Evolutionary conservation across 2,329 filamentous ascomycete species (phyloP).

Genomic region (Elsinoe ampelina): DNA sequence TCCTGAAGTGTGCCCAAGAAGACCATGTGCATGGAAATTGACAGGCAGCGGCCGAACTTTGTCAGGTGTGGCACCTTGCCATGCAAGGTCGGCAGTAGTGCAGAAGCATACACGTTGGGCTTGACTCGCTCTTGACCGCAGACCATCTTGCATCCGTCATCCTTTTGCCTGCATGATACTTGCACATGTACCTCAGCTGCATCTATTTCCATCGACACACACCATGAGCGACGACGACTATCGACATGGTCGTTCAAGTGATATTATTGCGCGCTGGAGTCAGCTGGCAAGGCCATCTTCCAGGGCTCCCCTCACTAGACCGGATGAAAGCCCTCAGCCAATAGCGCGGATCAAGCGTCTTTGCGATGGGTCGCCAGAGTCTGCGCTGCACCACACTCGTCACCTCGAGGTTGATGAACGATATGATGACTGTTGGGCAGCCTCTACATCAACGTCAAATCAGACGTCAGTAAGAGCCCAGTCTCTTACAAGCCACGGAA

Average conservation of each 20-base stretch:
- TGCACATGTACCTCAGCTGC: background rate
- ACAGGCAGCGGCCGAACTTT: background rate
- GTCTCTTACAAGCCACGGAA: background rate
- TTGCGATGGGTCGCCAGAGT: background rate
- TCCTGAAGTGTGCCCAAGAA: background rate
- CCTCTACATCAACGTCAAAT: background rate
- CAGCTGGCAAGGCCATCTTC: too few relatives aligned
- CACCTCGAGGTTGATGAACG: background rate
- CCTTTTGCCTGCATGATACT: constrained; percentile 1
- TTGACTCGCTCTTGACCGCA: background rate
- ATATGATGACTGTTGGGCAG: constrained; percentile 3
- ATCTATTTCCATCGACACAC: background rate
- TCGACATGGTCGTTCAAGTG: too few relatives aligned
- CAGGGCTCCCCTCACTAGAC: background rate
- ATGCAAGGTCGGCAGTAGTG: background rate
- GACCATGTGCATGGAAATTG: background rate
- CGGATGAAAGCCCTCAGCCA: background rate
- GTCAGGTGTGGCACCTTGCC: background rate
- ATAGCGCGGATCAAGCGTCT: constrained; percentile 8
- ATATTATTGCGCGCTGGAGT: too few relatives aligned
- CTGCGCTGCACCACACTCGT: constrained; percentile 6
- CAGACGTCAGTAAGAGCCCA: background rate
- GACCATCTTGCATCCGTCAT: constrained; percentile 1
- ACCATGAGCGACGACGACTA: background rate
- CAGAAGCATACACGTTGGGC: background rate